Base-by-base conservation (phyloP, 2,329 filamentous ascomycete genomes). In the Stachybotrys echinatus region DNA sequence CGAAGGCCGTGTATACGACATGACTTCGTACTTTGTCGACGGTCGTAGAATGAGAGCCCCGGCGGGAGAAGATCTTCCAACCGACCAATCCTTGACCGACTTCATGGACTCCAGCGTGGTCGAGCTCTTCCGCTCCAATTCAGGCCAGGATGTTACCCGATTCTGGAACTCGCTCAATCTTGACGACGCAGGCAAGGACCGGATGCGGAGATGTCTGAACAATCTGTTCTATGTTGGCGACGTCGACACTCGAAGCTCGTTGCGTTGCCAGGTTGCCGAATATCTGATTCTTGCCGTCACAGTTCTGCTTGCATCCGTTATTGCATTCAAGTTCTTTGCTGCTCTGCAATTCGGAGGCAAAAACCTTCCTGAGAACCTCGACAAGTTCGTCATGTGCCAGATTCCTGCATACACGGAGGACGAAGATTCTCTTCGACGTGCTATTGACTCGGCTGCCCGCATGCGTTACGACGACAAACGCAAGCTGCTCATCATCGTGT, bases 401-500 rank as follows among this genome's bases (percentile, higher is more conserved):
- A 92, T 99, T 52, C 94, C 94, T 0, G 94, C 91, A 2, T 99
- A 99, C 63, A 99, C 94, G 1, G 94, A 99, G 74, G 94, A 97
- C 65, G 95, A 99, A 68, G 95, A 99, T 1, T 97, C 92, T 34
- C 79, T 99, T 22, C 90, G 94, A 49, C 92, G 92, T 76, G 94
- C 94, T 52, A 96, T 99, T 60, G 94, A 99, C 67, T 99, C 94
- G 0, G 88, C 90, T 52, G 92, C 94, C 23, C 82, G 91, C 53
- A 96, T 96, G 91, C 85, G 85, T 58, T 99, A 99, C 65, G 94
- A 99, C 62, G 92, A 99, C 66, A 99, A 99, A 75, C 89, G 94
- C 63, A 99, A 99, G 75, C 79, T 99, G 12, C 76, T 99, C 22
- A 84, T 96, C 57, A 79, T 99, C 54, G 78, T 99, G 55, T 99